Evolutionary conservation across 371 early-diverging fungal species (phyloP).

Genomic region (Mucor circinelloides): DNA sequence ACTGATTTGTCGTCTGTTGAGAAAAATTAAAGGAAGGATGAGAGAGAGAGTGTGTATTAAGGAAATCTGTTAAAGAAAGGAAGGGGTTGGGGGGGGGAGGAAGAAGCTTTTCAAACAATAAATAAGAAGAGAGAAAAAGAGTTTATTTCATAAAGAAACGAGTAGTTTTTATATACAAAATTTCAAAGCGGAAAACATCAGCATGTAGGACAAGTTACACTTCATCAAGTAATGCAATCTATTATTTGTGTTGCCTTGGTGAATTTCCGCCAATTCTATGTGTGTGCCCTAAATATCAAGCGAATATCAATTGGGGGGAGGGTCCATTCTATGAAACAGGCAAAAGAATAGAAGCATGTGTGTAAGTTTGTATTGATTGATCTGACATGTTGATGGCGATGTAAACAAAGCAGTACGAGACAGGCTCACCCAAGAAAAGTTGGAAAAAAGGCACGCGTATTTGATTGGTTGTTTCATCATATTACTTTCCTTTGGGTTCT

Average conservation of each 20-base stretch:
- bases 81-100: conserved; percentile 7
- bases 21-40: background rate
- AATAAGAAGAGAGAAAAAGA: conserved; percentile 13
- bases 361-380: background rate
- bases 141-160: background rate
- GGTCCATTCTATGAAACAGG: background rate
- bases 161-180: conserved; percentile 4
- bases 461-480: conserved; percentile 1
- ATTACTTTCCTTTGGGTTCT: background rate
- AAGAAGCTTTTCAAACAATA: conserved; percentile 7
- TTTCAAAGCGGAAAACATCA: conserved; percentile 5
- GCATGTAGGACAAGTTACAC: conserved; percentile 19
- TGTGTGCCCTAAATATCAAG: conserved; percentile 1
- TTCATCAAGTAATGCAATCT: conserved; percentile 1
- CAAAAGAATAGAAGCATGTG: background rate
- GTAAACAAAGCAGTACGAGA: background rate
- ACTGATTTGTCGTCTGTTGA: background rate
- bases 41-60: background rate
- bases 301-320: background rate
- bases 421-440: background rate
- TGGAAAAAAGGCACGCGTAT: background rate
- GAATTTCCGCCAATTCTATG: conserved; percentile 24
- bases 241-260: conserved; percentile 13
- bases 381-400: background rate
- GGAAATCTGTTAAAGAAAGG: conserved; percentile 12